These are phyloP conservation scores for Albophoma yamanashiensis DNA, from an alignment of 2,329 filamentous ascomycete species.

Conservation along the genomic window DNA sequence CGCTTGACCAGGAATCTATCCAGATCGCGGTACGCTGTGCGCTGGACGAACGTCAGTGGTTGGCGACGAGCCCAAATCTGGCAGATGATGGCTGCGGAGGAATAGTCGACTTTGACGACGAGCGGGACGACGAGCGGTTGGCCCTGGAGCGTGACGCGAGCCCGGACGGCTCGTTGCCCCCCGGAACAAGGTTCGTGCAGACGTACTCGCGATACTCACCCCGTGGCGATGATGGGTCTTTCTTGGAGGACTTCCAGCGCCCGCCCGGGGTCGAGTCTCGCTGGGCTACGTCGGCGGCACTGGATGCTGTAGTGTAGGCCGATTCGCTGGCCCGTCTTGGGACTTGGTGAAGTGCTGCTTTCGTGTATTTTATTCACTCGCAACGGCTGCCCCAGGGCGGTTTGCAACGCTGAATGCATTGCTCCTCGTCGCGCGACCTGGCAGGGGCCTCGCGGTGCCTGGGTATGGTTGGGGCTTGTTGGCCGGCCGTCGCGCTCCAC, in stretches of 20 bases:
- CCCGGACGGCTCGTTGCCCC: conserved; percentile 22
- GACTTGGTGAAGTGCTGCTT: not conserved
- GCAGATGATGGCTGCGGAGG: conserved; percentile 24
- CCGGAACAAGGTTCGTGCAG: conserved; percentile 15
- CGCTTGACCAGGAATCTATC: conserved; percentile 33
- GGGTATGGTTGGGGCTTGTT: not conserved
- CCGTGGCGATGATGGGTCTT: conserved; percentile 27
- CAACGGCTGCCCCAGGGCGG: not conserved
- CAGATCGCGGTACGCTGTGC: conserved; percentile 26
- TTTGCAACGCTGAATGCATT: not conserved
- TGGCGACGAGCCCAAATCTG: conserved; percentile 17
- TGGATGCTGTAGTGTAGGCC: not conserved
- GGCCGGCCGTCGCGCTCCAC: not conserved
- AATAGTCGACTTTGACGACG: conserved; percentile 30
- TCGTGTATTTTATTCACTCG: not conserved
- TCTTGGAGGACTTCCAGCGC: conserved; percentile 16
- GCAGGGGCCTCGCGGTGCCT: not conserved
- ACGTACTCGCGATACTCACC: conserved; percentile 26
- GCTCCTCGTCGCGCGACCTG: not conserved
- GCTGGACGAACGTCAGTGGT: conserved; percentile 25
- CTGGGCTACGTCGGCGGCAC: conserved; percentile 6
- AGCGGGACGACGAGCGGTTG: conserved; percentile 20
- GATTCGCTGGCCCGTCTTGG: not conserved
- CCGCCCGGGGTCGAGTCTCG: conserved; percentile 9
- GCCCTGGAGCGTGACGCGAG: conserved; percentile 23